Evolutionary conservation across 345 rosid genomes (phyloP).

Genomic region (Iberis pinnata): DNA sequence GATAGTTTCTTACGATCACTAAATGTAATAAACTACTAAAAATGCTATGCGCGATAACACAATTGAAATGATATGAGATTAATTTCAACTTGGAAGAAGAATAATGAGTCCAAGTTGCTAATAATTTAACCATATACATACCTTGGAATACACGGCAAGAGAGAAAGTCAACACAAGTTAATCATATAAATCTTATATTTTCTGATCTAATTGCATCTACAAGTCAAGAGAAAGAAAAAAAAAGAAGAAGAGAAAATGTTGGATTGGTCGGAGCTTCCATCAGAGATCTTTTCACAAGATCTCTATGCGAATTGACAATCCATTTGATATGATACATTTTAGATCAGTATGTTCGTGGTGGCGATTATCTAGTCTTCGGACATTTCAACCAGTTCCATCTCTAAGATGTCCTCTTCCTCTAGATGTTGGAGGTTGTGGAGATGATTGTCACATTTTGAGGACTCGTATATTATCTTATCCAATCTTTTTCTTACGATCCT

Average conservation of each 20-base stretch:
- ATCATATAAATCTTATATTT: not conserved
- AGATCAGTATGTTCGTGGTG: conserved; percentile 33
- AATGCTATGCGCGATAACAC: no score
- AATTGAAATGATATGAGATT: no score
- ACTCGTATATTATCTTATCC: conserved; percentile 18
- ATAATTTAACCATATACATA: not conserved
- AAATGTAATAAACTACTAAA: no score
- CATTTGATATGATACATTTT: conserved; percentile 25
- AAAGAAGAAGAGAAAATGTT: conserved; percentile 6
- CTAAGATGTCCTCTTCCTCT: not conserved
- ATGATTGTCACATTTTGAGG: conserved; percentile 2
- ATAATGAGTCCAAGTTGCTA: no score
- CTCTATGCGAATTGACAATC: conserved; percentile 4
- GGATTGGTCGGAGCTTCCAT: conserved; percentile 30
- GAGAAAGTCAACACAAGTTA: conserved; percentile 1
- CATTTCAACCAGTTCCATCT: not conserved
- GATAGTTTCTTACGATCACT: no score
- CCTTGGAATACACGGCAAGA: not conserved
- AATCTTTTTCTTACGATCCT: not conserved
- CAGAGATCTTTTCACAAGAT: conserved; percentile 18
- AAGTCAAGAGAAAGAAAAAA: not conserved
- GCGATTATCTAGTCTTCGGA: conserved; percentile 20
- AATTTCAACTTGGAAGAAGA: no score
- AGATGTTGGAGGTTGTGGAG: not conserved
- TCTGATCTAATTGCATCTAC: not conserved